A percentile compares a stretch with the other conserved stretches of the same genome.
Conservation (phyloP, 2,329 filamentous ascomycete species). For the Fusarium mundagurra region DNA sequence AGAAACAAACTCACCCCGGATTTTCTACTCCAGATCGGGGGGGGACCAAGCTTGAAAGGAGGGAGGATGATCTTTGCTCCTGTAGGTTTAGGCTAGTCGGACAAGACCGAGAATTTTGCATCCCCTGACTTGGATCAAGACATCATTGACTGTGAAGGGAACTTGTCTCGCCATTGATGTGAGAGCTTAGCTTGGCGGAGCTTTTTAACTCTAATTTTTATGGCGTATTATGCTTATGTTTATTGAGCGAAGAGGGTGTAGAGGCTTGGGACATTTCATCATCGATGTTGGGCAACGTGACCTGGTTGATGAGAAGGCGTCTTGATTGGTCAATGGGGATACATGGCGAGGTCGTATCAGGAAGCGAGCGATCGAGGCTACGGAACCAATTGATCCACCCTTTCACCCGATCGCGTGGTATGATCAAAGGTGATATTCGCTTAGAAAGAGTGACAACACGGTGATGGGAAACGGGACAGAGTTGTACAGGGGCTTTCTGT, state of each 20-base stretch:
- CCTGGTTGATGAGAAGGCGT: fast-evolving
- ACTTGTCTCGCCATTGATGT: background rate
- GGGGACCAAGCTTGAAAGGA: background rate
- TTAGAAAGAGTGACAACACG: background rate
- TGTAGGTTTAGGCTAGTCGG: background rate
- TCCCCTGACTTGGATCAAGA: background rate
- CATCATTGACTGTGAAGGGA: background rate
- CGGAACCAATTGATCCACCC: background rate
- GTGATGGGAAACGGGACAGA: background rate
- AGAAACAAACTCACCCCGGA: background rate
- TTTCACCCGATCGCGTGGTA: background rate
- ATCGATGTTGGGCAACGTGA: background rate
- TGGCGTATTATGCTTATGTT: background rate
- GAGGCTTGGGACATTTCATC: background rate
- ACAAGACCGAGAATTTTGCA: background rate
- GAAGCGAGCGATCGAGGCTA: background rate
- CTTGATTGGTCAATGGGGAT: background rate
- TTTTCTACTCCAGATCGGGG: background rate
- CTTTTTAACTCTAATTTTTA: background rate
- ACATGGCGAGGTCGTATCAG: background rate
- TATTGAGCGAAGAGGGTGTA: background rate
- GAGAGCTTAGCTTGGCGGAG: background rate
- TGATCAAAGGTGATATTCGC: background rate
- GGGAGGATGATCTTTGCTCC: background rate
- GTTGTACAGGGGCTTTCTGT: background rate